Conservation (phyloP, 208 protist genomes). For the Endotrypanum monterogeii region DNA sequence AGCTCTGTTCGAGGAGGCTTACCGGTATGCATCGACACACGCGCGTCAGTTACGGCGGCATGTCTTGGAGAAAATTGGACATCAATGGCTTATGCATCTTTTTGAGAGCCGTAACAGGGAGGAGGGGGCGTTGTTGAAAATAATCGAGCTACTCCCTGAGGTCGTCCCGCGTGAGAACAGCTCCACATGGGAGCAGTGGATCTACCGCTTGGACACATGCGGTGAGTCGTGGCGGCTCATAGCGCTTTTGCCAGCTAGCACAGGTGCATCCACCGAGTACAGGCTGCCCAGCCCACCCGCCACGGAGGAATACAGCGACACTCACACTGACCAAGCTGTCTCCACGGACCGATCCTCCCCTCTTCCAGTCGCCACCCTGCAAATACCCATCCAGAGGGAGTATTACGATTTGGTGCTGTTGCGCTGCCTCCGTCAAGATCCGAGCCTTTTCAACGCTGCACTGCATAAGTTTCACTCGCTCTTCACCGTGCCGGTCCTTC, state of each 20-base stretch:
- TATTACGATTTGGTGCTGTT: conserved; percentile 82
- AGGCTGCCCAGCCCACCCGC: not conserved
- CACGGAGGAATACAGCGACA: not conserved
- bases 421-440: conserved; percentile 46
- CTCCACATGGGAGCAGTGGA: conserved; percentile 70
- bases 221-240: conserved; percentile 56
- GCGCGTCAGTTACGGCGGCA: conserved; percentile 34
- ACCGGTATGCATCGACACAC: conserved; percentile 33
- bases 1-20: conserved; percentile 43
- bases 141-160: conserved; percentile 36
- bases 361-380: conserved; percentile 13
- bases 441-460: conserved; percentile 33
- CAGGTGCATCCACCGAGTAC: conserved; percentile 20
- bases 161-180: conserved; percentile 24
- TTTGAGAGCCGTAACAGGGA: conserved; percentile 15
- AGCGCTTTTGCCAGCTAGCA: conserved; percentile 44
- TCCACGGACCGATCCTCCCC: not conserved
- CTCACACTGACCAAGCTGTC: not conserved
- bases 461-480: conserved; percentile 31
- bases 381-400: conserved; percentile 37
- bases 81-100: conserved; percentile 37
- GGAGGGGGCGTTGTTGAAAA: conserved; percentile 11
- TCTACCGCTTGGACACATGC: conserved; percentile 61
- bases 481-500: conserved; percentile 39
- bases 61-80: conserved; percentile 20